Percentiles rank a stretch among this genome's conserved stretches.
Conservation (phyloP, 164 flowering plant genomes). For the Liriodendron chinense region DNA sequence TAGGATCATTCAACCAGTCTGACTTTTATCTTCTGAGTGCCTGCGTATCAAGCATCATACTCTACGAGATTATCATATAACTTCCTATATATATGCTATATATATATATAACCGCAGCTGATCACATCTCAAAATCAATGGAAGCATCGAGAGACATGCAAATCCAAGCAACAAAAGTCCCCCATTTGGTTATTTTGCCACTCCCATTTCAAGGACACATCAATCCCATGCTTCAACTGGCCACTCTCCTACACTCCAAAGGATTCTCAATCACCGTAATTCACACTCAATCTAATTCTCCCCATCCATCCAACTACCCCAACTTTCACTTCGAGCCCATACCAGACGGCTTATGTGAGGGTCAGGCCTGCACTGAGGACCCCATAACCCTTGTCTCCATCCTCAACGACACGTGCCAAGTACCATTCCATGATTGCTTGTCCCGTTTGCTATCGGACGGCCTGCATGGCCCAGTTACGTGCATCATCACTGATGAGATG, state of each 20-base stretch:
- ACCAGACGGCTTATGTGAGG: slow-evolving; percentile 9
- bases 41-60: no score
- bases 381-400: slow-evolving; percentile 1
- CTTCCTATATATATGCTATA: no score
- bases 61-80: no score
- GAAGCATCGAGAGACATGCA: neutral
- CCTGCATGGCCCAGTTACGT: neutral
- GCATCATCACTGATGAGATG: slow-evolving; percentile 28
- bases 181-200: neutral
- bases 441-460: slow-evolving; percentile 6
- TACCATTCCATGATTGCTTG: slow-evolving; percentile 25
- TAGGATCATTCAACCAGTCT: no score
- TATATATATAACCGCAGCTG: no score
- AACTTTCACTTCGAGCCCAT: slow-evolving; percentile 25
- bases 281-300: slow-evolving; percentile 39
- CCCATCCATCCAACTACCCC: slow-evolving; percentile 25
- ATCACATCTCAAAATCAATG: neutral
- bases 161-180: neutral
- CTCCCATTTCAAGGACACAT: slow-evolving; percentile 14
- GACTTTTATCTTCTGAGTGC: no score
- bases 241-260: slow-evolving; percentile 32
- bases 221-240: slow-evolving; percentile 56
- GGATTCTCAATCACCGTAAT: slow-evolving; percentile 47
- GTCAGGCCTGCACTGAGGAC: slow-evolving; percentile 1
- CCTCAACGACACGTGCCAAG: slow-evolving; percentile 25